Conservation (phyloP, 345 rosid genomes). For the Bretschneidera sinensis region DNA sequence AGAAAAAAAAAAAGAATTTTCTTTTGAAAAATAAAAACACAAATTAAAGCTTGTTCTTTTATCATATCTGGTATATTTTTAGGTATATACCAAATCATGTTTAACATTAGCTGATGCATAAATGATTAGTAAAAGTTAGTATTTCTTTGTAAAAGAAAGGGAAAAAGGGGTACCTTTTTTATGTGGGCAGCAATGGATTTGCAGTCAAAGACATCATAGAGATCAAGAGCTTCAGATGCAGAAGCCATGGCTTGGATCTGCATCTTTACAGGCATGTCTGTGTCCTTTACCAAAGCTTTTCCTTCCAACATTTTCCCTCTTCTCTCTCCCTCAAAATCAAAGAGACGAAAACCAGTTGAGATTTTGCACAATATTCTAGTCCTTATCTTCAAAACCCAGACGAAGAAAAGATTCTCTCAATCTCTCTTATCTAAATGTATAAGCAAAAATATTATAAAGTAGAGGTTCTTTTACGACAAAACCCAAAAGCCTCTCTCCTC, state of each 20-base stretch:
- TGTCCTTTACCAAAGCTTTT: conserved; percentile 69
- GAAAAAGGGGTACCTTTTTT: conserved; percentile 46
- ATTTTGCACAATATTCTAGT: conserved; percentile 1
- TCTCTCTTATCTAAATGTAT: conserved; percentile 11
- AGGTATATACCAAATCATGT: too few relatives aligned
- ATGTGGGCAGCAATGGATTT: conserved; percentile 60
- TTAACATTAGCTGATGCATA: not conserved
- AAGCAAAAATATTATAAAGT: too few relatives aligned
- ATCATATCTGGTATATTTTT: too few relatives aligned
- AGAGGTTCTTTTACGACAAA: too few relatives aligned
- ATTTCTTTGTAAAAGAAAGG: not conserved
- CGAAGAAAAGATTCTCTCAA: conserved; percentile 14
- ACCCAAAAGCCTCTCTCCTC: conserved; percentile 17
- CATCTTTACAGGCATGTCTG: conserved; percentile 94
- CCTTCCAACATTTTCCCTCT: conserved; percentile 61
- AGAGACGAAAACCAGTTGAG: conserved; percentile 6
- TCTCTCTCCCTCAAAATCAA: not conserved
- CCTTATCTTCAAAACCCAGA: conserved; percentile 20
- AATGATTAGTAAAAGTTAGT: not conserved
- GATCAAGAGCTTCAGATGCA: conserved; percentile 79
- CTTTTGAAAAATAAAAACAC: too few relatives aligned
- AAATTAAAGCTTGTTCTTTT: too few relatives aligned
- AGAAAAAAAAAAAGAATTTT: too few relatives aligned
- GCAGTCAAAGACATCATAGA: conserved; percentile 58
- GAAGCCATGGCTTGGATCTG: conserved; percentile 79